phyloP scores from a whole-genome alignment of 1,284 basidiomycete genomes.

The Trametes sp. region DNA sequence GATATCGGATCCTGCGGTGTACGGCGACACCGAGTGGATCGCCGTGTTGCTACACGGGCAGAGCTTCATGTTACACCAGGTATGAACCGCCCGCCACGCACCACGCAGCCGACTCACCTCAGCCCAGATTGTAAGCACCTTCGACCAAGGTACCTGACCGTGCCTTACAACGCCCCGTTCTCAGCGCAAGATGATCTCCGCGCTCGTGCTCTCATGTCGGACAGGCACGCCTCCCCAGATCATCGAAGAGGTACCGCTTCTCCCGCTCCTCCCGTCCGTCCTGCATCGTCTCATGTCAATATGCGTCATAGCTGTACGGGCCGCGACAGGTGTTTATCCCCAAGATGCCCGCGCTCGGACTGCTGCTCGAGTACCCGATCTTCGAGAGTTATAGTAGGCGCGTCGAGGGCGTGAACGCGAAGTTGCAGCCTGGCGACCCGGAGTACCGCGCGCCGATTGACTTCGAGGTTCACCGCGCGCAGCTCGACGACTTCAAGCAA shows the following conservation, averaged over 20 bases:
- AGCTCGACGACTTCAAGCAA: conserved; percentile 85
- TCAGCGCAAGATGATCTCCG: conserved; percentile 97
- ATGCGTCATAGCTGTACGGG: conserved; percentile 57
- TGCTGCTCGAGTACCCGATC: conserved; percentile 93
- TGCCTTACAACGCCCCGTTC: conserved; percentile 1
- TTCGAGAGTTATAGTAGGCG: conserved; percentile 83
- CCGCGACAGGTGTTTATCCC: conserved; percentile 88
- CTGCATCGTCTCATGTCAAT: too few species aligned
- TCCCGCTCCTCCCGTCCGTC: neutral
- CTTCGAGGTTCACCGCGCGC: conserved; percentile 68
- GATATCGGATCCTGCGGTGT: conserved; percentile 83
- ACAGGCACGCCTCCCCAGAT: conserved; percentile 78
- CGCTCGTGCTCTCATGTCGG: conserved; percentile 81
- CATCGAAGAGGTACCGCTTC: conserved; percentile 67
- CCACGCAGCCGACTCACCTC: conserved; percentile 1
- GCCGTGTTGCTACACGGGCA: conserved; percentile 95
- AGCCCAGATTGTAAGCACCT: conserved; percentile 39
- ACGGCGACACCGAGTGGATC: conserved; percentile 95
- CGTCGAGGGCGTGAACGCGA: conserved; percentile 67
- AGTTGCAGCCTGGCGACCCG: conserved; percentile 55
- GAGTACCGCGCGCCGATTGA: conserved; percentile 74
- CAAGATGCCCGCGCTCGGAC: conserved; percentile 95
- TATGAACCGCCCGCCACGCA: conserved; percentile 39
- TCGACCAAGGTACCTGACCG: neutral
- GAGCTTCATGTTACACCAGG: conserved; percentile 99